Evolutionary conservation across 129 eudicot genomes (phyloP).

Genomic region (Smallanthus sonchifolius): DNA sequence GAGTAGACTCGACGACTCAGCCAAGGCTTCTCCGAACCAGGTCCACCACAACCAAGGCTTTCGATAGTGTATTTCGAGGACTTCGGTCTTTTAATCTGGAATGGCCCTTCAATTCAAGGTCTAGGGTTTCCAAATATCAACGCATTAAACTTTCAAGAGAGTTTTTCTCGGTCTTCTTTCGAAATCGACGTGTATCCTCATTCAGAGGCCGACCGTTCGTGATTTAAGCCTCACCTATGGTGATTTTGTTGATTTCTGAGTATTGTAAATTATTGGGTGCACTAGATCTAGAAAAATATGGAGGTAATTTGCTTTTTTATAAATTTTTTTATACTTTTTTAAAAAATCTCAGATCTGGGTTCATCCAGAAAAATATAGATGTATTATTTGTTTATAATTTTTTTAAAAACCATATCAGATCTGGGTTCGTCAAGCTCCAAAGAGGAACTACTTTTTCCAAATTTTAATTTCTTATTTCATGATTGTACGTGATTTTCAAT

Average conservation of each 20-base stretch:
- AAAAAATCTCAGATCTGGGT: no score
- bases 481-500: no score
- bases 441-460: no score
- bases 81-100: constrained; percentile 44
- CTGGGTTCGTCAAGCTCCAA: no score
- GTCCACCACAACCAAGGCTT: constrained; percentile 17
- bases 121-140: not conserved
- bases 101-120: not conserved
- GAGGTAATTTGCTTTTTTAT: no score
- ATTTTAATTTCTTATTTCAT: no score
- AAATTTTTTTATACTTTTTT: no score
- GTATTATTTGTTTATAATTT: no score
- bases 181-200: not conserved
- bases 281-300: no score
- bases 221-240: not conserved
- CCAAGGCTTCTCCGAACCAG: constrained; percentile 17
- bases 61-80: constrained; percentile 29
- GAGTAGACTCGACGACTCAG: constrained; percentile 39
- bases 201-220: not conserved
- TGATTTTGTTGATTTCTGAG: not conserved
- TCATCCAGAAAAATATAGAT: no score
- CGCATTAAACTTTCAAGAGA: not conserved
- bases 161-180: not conserved
- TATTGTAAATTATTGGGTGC: no score
- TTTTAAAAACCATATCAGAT: no score